These are phyloP conservation scores for Cladophialophora psammophila DNA, from an alignment of 2,329 filamentous ascomycete species.

Conservation along the genomic window DNA sequence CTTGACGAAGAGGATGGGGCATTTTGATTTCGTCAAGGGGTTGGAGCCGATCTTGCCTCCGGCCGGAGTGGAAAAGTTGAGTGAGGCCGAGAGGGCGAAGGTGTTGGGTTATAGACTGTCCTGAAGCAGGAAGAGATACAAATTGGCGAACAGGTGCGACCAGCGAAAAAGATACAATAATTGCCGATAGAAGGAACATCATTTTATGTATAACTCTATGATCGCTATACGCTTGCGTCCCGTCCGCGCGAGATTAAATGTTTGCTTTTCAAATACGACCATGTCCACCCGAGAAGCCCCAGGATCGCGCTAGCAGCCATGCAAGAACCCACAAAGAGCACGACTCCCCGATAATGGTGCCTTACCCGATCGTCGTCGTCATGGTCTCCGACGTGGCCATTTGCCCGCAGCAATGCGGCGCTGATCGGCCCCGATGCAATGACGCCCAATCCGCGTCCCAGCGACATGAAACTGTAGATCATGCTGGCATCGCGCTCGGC, in stretches of 20 bases:
- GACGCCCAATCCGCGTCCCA: conserved; percentile 60
- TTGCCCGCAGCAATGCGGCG: conserved; percentile 45
- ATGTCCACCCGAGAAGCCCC: conserved; percentile 9
- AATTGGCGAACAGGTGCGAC: neutral
- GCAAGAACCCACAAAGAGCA: conserved; percentile 30
- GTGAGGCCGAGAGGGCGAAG: conserved; percentile 22
- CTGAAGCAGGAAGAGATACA: neutral
- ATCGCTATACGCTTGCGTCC: neutral
- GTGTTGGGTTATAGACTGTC: conserved; percentile 17
- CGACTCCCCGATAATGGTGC: conserved; percentile 1
- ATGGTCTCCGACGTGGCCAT: neutral
- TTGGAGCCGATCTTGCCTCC: conserved; percentile 26
- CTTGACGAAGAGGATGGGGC: conserved; percentile 24
- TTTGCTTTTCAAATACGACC: conserved; percentile 11
- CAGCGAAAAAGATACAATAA: neutral
- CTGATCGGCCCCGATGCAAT: conserved; percentile 61
- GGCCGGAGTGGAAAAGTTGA: conserved; percentile 12
- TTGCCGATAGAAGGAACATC: too few species aligned
- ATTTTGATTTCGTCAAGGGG: conserved; percentile 32
- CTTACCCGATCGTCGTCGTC: neutral
- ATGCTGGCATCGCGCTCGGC: conserved; percentile 54
- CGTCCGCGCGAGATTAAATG: neutral
- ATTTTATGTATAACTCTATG: neutral
- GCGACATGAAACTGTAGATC: conserved; percentile 57
- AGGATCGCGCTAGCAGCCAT: conserved; percentile 27